These are phyloP conservation scores for Pulveroboletus sp. DNA, from an alignment of 768 basidiomycete species.

Conservation along the genomic window DNA sequence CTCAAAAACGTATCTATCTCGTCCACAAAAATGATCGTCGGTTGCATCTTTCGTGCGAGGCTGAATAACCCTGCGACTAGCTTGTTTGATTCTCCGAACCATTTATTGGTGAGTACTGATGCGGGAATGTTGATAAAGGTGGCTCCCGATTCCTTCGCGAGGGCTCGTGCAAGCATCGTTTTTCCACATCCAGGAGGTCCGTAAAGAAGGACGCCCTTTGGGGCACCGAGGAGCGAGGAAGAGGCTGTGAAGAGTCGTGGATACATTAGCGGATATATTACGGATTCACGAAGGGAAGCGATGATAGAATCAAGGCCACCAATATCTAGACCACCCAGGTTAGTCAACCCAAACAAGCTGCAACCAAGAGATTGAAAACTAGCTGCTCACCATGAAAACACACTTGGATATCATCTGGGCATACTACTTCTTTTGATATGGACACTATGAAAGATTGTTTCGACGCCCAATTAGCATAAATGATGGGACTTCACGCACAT, in stretches of 20 bases:
- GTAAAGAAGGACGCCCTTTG: conserved; percentile 93
- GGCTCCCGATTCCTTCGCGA: conserved; percentile 95
- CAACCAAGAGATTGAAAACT: background rate
- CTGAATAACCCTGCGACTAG: conserved; percentile 93
- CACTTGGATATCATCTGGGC: conserved; percentile 82
- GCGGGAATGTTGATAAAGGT: conserved; percentile 90
- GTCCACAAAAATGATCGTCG: conserved; percentile 97
- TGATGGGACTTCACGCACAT: conserved; percentile 44
- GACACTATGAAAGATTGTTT: conserved; percentile 45
- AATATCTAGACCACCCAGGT: conserved; percentile 51
- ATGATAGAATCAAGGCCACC: conserved; percentile 93
- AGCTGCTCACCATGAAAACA: conserved; percentile 59
- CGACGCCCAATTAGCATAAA: background rate
- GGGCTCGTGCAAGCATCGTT: conserved; percentile 98
- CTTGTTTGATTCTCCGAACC: conserved; percentile 92
- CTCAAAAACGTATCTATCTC: conserved; percentile 96
- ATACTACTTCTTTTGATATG: conserved; percentile 90
- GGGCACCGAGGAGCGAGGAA: conserved; percentile 81
- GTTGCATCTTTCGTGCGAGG: conserved; percentile 89
- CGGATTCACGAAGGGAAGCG: conserved; percentile 84
- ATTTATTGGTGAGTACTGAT: conserved; percentile 71
- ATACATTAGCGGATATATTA: conserved; percentile 91
- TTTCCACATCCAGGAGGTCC: conserved; percentile 99
- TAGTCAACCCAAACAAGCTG: background rate
- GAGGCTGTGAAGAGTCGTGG: conserved; percentile 82